These are phyloP conservation scores for Perilla frutescens DNA, from an alignment of 257 asterid species.

Conservation along the genomic window DNA sequence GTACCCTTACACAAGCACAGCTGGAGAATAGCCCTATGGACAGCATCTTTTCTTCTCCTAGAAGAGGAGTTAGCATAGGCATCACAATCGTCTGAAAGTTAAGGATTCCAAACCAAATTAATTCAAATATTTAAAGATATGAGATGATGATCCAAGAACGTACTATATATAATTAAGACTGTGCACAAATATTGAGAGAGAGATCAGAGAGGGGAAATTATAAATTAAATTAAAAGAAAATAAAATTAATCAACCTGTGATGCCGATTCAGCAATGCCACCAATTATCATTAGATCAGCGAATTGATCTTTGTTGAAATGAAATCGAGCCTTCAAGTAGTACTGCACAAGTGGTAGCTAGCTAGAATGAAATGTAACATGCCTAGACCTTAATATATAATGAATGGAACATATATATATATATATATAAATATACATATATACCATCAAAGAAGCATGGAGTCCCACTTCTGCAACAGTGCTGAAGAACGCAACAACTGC, in stretches of 20 bases:
- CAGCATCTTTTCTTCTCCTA: conserved; percentile 80
- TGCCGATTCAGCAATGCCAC: conserved; percentile 68
- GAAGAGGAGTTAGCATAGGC: conserved; percentile 71
- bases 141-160: background rate
- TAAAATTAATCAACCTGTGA: conserved; percentile 59
- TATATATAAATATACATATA: too few species aligned
- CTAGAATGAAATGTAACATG: too few species aligned
- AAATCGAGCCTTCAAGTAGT: conserved; percentile 80
- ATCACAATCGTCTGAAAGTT: conserved; percentile 64
- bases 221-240: background rate
- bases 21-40: conserved; percentile 64
- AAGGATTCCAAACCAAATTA: conserved; percentile 12
- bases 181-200: background rate
- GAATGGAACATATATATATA: too few species aligned
- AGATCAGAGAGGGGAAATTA: too few species aligned
- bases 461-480: conserved; percentile 72
- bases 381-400: too few species aligned
- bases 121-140: background rate
- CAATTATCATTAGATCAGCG: conserved; percentile 80
- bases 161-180: background rate
- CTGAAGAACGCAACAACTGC: conserved; percentile 69
- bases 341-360: conserved; percentile 47
- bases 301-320: conserved; percentile 84
- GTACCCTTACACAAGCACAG: too few species aligned
- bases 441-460: conserved; percentile 68